A percentile compares a stretch with the other conserved stretches of the same genome.
These are phyloP conservation scores for Medicago ruthenica DNA, from an alignment of 306 rosid genomes.

Conservation along the genomic window DNA sequence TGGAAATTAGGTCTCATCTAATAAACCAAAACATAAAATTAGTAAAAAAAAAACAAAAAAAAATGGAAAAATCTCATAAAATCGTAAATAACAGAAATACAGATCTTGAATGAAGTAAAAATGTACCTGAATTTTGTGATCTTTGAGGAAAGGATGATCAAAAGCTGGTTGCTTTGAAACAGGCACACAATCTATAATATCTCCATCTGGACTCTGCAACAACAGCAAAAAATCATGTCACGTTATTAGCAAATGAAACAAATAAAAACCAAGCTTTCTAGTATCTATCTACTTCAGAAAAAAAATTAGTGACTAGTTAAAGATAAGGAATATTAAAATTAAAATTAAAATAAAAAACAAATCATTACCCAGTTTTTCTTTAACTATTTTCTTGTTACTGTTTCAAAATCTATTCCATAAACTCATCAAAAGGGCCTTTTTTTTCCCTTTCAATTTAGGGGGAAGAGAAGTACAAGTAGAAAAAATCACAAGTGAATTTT, in stretches of 20 bases:
- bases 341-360: background rate
- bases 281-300: background rate
- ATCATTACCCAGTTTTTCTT: conserved; percentile 40
- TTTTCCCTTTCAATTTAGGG: background rate
- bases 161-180: conserved; percentile 92
- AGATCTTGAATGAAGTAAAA: conserved; percentile 40
- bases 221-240: conserved; percentile 39
- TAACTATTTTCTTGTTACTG: conserved; percentile 36
- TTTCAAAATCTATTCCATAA: conserved; percentile 31
- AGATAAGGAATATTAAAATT: background rate
- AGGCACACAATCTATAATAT: conserved; percentile 83
- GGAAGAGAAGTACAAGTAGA: background rate
- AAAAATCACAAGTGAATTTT: background rate
- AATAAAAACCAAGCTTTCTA: background rate
- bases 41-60: background rate
- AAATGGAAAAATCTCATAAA: background rate
- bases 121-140: conserved; percentile 89
- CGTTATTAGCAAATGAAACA: conserved; percentile 25
- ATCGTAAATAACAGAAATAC: background rate
- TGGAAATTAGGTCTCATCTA: conserved; percentile 86
- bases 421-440: conserved; percentile 41
- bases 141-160: conserved; percentile 96
- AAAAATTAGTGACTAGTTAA: conserved; percentile 17
- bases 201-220: conserved; percentile 97
- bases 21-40: conserved; percentile 36